Base-by-base conservation (phyloP, 2,329 filamentous ascomycete genomes). In the Botrytis pseudocinerea region DNA sequence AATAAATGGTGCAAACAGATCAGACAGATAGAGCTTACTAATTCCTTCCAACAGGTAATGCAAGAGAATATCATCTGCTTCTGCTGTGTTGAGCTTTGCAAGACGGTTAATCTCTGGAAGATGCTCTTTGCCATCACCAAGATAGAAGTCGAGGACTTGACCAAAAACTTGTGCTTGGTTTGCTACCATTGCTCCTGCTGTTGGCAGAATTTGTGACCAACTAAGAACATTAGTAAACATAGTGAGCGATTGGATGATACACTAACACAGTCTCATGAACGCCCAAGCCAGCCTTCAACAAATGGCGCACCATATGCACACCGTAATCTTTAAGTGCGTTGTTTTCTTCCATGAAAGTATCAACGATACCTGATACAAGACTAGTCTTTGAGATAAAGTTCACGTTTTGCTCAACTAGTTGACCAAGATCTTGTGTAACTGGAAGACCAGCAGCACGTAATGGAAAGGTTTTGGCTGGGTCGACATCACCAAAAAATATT, bases 101-200 rank as follows among this genome's bases (percentile, higher is more conserved):
- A 91, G 82, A 35, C 83, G 83, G 76, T 90, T 85, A 72, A 94
- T 86, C 63, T 89, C 88, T 0, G 87, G 83, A 1, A 91, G 82
- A 78, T 93, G 84, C 73, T 84, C 82, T 77, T 88, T 87, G 42
- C 86, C 81, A 4, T 86, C 83, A 0, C 87, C 86, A 14, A 93
- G 85, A 79, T 92, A 93, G 82, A 87, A 93, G 80, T 94, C 91
- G 28, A 93, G 85, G 1, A 91, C 85, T 82, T 92, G 91, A 2
- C 91, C 90, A 79, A 93, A 93, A 77, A 91, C 85, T 78, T 92
- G 88, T 2, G 87, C 90, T 79, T 94, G 91, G 77, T 89, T 92
- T 1, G 92, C 89, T 14, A 93, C 90, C 80, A 91, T 87, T 1
- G 90, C 88, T 4, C 86, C 87, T 0, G 89, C 88, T 0, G 89